Base-by-base conservation (phyloP, 108 stramenopile genomes). In the Nitzschia sp. region DNA sequence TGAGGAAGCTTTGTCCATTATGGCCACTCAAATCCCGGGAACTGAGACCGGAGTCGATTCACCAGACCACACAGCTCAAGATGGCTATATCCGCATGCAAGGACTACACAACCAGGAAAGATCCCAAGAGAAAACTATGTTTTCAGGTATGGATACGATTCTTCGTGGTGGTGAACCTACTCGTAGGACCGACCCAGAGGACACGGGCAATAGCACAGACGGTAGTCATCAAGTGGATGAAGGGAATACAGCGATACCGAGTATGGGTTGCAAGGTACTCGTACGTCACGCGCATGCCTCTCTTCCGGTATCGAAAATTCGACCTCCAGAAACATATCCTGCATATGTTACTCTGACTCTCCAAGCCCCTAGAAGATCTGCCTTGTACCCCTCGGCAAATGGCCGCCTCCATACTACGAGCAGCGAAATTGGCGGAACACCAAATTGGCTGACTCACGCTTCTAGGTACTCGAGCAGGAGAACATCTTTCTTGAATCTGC, bases 21-120 rank as follows among this genome's bases (percentile, higher is more conserved):
- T 66, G 29, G 66, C 66, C 2, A 66, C 66, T 54, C 66, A 78
- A 31, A 44, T 60, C 35, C 35, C 34, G 6, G 35, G 45, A 61
- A 44, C 35, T 2, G 21, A 22, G 17, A n/a, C 48, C 5, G 48
- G 38, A 6, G 13, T 11, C 38, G 38, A 41, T 41, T 6, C 38
- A 6, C 38, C 38, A 41, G 38, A 13, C 13, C 38, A 41, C 6
- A 13, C 13, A 13, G 11, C 38, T n/a, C n/a, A n/a, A n/a, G n/a
- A n/a, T n/a, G n/a, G n/a, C n/a, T n/a, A n/a, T n/a, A n/a, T n/a
- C n/a, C n/a, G n/a, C n/a, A n/a, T n/a, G n/a, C n/a, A n/a, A n/a
- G n/a, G n/a, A n/a, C n/a, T n/a, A n/a, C n/a, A n/a, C n/a, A n/a
- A n/a, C n/a, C n/a, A n/a, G n/a, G n/a, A n/a, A n/a, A n/a, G n/a